These are phyloP conservation scores for Suhomyces guaymorum DNA, from an alignment of 1,139 yeast species.

Conservation along the genomic window DNA sequence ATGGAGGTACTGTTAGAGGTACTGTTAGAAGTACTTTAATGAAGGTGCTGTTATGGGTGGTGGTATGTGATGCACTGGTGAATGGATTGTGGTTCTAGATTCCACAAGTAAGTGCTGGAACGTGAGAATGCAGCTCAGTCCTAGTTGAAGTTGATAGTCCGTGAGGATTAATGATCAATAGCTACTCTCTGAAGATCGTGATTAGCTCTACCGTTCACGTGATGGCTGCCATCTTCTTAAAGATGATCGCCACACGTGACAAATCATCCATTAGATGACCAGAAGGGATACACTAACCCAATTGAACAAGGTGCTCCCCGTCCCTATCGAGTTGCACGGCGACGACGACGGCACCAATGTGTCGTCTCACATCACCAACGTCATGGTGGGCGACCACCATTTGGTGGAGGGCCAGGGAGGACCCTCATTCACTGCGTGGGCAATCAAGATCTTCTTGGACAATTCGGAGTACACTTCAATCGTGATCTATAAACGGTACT, in stretches of 20 bases:
- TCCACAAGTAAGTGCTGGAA: no score
- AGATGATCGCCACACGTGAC: conserved; percentile 1
- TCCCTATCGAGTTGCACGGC: conserved; percentile 34
- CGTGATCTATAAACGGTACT: conserved; percentile 56
- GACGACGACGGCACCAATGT: conserved; percentile 29
- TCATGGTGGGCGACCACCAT: conserved; percentile 42
- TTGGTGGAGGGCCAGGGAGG: conserved; percentile 39
- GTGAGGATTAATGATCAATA: no score
- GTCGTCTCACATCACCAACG: conserved; percentile 34
- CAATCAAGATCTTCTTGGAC: conserved; percentile 44
- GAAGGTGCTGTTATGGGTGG: no score
- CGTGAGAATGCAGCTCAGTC: no score
- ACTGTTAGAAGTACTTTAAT: no score
- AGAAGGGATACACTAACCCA: conserved; percentile 20
- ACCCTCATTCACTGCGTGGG: conserved; percentile 49
- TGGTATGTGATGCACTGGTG: no score
- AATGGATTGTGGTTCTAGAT: no score
- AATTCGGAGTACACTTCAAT: conserved; percentile 50
- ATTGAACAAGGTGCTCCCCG: conserved; percentile 38
- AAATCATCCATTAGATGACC: conserved; percentile 1
- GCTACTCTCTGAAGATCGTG: no score
- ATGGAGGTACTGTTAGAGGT: no score
- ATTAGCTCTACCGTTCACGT: no score
- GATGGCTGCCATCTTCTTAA: neutral
- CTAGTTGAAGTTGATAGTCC: no score